Evolutionary conservation across 768 basidiomycete genomes (phyloP).

Genomic region (Nidularia pulvinata): DNA sequence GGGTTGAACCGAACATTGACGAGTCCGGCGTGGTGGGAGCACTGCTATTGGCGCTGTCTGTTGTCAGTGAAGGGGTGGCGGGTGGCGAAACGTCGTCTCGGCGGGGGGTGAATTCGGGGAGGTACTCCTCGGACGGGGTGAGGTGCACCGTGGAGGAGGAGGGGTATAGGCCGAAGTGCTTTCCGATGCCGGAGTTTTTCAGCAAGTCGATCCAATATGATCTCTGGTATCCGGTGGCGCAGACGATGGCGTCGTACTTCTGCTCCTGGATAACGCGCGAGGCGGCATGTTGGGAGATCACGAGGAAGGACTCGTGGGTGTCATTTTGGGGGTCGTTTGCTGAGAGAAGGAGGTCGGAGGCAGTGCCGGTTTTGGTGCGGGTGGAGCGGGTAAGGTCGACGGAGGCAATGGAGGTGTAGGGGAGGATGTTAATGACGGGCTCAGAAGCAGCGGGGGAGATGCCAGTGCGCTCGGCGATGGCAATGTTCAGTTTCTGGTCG

Average conservation of each 20-base stretch:
- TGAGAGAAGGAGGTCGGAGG: conserved; percentile 14
- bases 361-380: neutral
- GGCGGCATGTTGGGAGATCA: conserved; percentile 33
- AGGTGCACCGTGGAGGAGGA: conserved; percentile 13
- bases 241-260: conserved; percentile 46
- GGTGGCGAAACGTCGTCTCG: neutral
- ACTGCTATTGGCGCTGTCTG: conserved; percentile 16
- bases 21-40: conserved; percentile 21
- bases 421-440: conserved; percentile 32
- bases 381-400: conserved; percentile 12
- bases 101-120: conserved; percentile 9
- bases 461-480: conserved; percentile 31
- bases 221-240: conserved; percentile 55
- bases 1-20: conserved; percentile 9
- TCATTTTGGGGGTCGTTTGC: conserved; percentile 3
- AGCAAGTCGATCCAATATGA: conserved; percentile 43
- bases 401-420: conserved; percentile 32
- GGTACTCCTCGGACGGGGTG: conserved; percentile 14
- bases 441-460: conserved; percentile 6
- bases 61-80: conserved; percentile 11
- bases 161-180: conserved; percentile 28
- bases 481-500: conserved; percentile 44
- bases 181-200: conserved; percentile 33
- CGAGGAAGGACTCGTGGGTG: conserved; percentile 5
- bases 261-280: conserved; percentile 23